Percentiles rank a stretch among this genome's conserved stretches.
phyloP scores from a whole-genome alignment of 1,284 basidiomycete species.

The Microbotryum silenes-acaulis region DNA sequence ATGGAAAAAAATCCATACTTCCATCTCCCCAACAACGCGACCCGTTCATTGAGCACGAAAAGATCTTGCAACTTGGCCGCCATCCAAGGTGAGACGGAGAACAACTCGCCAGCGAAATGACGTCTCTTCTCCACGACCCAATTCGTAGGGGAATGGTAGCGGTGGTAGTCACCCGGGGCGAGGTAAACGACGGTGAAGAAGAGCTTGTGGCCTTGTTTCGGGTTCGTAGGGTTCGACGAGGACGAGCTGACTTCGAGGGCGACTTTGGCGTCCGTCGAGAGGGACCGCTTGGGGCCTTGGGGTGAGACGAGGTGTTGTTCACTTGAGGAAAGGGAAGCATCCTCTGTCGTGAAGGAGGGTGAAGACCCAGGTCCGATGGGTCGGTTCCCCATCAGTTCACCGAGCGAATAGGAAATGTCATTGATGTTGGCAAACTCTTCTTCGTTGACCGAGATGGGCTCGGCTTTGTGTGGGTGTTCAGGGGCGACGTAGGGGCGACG shows the following conservation, averaged over 20 bases:
- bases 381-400: conserved; percentile 52
- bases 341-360: not conserved
- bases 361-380: not conserved
- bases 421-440: conserved; percentile 92
- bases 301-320: too few species aligned
- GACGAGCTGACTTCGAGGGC: conserved; percentile 47
- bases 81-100: conserved; percentile 94
- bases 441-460: conserved; percentile 61
- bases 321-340: not conserved
- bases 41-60: conserved; percentile 95
- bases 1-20: conserved; percentile 92
- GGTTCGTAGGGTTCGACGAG: conserved; percentile 25
- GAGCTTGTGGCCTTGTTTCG: conserved; percentile 64
- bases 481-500: not conserved
- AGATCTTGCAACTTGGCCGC: conserved; percentile 83
- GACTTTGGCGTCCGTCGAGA: conserved; percentile 41
- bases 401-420: conserved; percentile 89
- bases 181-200: conserved; percentile 96
- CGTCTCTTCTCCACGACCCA: conserved; percentile 96
- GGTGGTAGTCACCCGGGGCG: conserved; percentile 96
- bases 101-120: conserved; percentile 91
- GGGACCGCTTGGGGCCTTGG: not conserved
- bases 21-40: conserved; percentile 94
- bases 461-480: conserved; percentile 43
- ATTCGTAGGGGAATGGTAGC: conserved; percentile 89